Evolutionary conservation across 1,139 yeast genomes (phyloP), one percentile per base, ranked within the genome.

Genomic region (Blastobotrys illinoisensis): DNA sequence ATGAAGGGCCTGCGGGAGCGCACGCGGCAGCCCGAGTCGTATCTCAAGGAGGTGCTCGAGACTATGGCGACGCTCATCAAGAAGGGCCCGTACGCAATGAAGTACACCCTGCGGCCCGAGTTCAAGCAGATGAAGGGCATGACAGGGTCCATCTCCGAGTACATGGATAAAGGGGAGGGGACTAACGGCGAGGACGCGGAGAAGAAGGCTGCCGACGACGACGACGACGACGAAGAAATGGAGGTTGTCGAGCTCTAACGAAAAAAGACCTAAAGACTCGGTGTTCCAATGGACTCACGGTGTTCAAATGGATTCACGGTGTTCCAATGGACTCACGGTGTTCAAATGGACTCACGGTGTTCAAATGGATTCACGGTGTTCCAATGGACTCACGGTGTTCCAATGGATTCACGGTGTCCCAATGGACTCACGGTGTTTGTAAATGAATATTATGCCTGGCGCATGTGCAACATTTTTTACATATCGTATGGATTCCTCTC

Each of bases 51-150:
- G 68, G 87, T 93, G 53, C 76, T 93, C 53, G 99, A 93, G 58
- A 83, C 88, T 50, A 89, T 93, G 68, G 99, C 99, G 1, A 80
- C 82, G 48, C 78, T 93, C 65, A 91, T 88, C 64, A 90, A 93
- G 67, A 89, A 89, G 70, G 99, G 99, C 19, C 97, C 99, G 0
- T 91, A 91, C 68, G 95, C 98, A 1, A 80, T 91, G 67, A 91
- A 88, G 71, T 93, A 91, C 72, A 85, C 90, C 55, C 75, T 93
- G 66, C 88, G 88, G 72, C 93, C 91, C 6, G 99, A 93, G 71
- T 93, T 88, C 71, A 88, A 86, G 58, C 66, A 65, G 47, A 62
- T 70, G 52, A 61, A 67, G 58, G 85, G 85, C 16, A 67, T 76
- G 85, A 65, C 64, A 11, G 59, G 62, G 28, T 58, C 64, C 5